These are phyloP conservation scores for Pseudomassariella vexata DNA, from an alignment of 2,329 filamentous ascomycete species.

Conservation along the genomic window DNA sequence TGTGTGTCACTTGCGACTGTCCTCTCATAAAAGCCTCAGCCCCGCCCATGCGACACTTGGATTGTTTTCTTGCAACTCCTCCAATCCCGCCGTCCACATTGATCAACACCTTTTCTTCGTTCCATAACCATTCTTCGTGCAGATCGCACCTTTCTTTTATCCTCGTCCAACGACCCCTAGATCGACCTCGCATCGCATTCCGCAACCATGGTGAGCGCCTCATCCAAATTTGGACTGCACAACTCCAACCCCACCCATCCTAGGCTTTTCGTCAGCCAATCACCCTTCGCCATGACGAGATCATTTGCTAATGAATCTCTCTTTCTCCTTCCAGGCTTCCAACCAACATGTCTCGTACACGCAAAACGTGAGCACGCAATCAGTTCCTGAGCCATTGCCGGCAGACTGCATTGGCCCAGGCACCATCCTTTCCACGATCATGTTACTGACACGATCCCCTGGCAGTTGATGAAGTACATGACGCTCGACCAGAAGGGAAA, in stretches of 20 bases:
- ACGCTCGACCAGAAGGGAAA: constrained; percentile 81
- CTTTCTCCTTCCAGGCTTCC: constrained; percentile 31
- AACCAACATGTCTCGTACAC: constrained; percentile 24
- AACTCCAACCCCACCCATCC: constrained; percentile 19
- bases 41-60: too few species aligned
- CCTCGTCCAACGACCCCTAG: too few species aligned
- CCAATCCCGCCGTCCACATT: too few species aligned
- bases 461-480: constrained; percentile 86
- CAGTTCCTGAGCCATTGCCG: too few species aligned
- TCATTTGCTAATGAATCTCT: constrained; percentile 27
- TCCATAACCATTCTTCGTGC: too few species aligned
- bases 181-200: too few species aligned
- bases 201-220: constrained; percentile 23
- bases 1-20: too few species aligned
- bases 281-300: constrained; percentile 24
- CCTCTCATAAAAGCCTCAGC: too few species aligned
- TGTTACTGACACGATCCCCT: not conserved
- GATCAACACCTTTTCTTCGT: too few species aligned
- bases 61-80: too few species aligned
- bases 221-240: not conserved
- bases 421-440: not conserved
- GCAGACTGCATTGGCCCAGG: too few species aligned
- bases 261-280: constrained; percentile 18
- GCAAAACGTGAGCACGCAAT: constrained; percentile 24
- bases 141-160: too few species aligned